Percentiles rank a stretch among this genome's conserved stretches.
Conservation (phyloP, 352 stramenopile species). For the Pythium guiyangense region DNA sequence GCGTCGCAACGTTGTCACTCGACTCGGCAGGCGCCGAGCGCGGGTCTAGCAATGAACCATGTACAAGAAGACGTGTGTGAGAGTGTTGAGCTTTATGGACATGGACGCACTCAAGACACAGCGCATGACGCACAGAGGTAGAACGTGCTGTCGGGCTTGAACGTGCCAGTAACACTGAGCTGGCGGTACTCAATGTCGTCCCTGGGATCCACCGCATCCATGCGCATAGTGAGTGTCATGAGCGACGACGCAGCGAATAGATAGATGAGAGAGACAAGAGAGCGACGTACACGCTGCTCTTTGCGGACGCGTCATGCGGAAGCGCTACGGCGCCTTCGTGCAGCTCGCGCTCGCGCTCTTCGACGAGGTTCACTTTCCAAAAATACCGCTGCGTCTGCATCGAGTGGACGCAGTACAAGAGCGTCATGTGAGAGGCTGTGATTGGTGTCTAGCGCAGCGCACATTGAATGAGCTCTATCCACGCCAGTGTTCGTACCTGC, state of each 20-base stretch:
- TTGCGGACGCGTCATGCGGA: slow-evolving; percentile 51
- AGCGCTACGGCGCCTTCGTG: slow-evolving; percentile 54
- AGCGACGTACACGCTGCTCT: slow-evolving; percentile 41
- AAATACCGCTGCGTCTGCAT: slow-evolving; percentile 80
- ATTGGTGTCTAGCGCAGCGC: neutral
- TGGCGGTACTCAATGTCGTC: slow-evolving; percentile 82
- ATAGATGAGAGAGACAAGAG: neutral
- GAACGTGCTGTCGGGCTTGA: slow-evolving; percentile 69
- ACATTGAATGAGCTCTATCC: neutral
- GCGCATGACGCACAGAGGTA: slow-evolving; percentile 80
- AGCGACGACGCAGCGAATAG: neutral
- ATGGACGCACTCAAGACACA: too few species aligned
- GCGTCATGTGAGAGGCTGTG: neutral
- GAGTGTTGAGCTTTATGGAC: too few species aligned
- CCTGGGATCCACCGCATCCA: slow-evolving; percentile 17
- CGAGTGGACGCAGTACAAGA: neutral
- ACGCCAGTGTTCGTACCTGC: slow-evolving; percentile 38
- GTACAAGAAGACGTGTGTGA: neutral
- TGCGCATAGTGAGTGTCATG: neutral
- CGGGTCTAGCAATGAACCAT: slow-evolving; percentile 35
- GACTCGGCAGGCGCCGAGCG: slow-evolving; percentile 75
- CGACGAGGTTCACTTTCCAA: slow-evolving; percentile 87
- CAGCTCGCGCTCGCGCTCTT: slow-evolving; percentile 78
- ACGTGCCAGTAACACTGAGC: slow-evolving; percentile 56
- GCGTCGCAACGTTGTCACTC: slow-evolving; percentile 69